Base-by-base conservation (phyloP, 2,329 filamentous ascomycete genomes). In the Trichoderma sp. region DNA sequence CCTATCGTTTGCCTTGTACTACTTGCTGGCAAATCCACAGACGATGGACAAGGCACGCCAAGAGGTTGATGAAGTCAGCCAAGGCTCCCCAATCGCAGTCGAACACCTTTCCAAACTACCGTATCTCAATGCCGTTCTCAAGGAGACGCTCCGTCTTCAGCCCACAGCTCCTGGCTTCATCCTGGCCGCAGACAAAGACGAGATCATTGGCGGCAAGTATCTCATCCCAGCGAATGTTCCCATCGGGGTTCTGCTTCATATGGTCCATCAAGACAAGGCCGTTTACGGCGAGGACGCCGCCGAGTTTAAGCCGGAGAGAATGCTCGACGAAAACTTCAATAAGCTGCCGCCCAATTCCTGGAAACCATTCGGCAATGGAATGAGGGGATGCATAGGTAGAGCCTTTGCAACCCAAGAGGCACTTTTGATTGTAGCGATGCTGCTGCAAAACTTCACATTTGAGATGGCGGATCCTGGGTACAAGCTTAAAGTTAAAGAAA, bases 391-490 rank as follows among this genome's bases (percentile, higher is more conserved):
- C 71, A 88, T 88, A 36, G 86, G 86, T 5, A 80, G 86, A 2
- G 80, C 85, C 0, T 88, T 88, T 70, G 86, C 86, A 0, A 86
- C 84, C 84, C 86, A 88, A 74, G 86, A 88, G 72, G 81, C 83
- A 3, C 74, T 88, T 17, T 34, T 71, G 12, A 71, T 71, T 17
- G n/a, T 36, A 17, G 86, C 88, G 0, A 84, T 90, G 74, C 76
- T 92, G 13, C 81, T 93, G 68, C 90, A 92, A 75, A 91, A 89
- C 74, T 92, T 93, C 80, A 86, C 92, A 74, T 88, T 93, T 75
- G 82, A 84, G 63, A 78, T 89, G 72, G 86, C 87, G 23, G 87
- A 93, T 74, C 85, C 88, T 0, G 81, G 77, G 68, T 91, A 91
- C 74, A 76, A 84, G 68, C 79, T 90, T 43, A 76, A 83, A 57